phyloP scores from a whole-genome alignment of 768 basidiomycete genomes.

The Xerocomus potaroensis region DNA sequence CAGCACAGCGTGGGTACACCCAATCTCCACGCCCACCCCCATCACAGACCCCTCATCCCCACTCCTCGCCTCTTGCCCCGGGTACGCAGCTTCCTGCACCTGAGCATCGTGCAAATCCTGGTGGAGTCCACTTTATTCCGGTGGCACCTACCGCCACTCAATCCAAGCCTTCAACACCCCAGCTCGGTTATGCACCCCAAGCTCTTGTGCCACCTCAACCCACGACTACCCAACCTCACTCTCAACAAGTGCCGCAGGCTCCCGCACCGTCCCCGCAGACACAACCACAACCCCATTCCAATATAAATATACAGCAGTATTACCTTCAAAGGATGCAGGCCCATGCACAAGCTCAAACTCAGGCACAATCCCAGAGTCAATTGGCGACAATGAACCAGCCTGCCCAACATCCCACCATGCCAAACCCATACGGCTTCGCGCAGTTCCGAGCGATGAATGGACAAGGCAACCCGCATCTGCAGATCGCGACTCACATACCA shows the following conservation, averaged over 20 bases:
- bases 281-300: constrained; percentile 16
- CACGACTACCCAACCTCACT: constrained; percentile 18
- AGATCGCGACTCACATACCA: constrained; percentile 20
- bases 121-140: constrained; percentile 26
- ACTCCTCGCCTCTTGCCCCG: constrained; percentile 27
- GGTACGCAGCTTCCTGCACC: constrained; percentile 28
- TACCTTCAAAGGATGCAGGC: constrained; percentile 13
- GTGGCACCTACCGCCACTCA: constrained; percentile 17
- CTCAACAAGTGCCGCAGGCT: constrained; percentile 24
- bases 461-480: constrained; percentile 26
- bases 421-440: constrained; percentile 32
- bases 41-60: constrained; percentile 27
- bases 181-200: constrained; percentile 23
- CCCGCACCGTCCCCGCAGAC: constrained; percentile 15
- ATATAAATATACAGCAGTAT: constrained; percentile 16
- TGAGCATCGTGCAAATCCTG: constrained; percentile 22
- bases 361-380: constrained; percentile 23
- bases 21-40: constrained; percentile 33
- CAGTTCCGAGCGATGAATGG: constrained; percentile 32
- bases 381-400: constrained; percentile 23
- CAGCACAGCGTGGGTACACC: constrained; percentile 32
- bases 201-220: constrained; percentile 18
- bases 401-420: constrained; percentile 23
- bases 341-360: constrained; percentile 19
- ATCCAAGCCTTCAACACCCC: constrained; percentile 30